Base-by-base conservation (phyloP, 495 filamentous ascomycete species). In the Penicillium arizonense region DNA sequence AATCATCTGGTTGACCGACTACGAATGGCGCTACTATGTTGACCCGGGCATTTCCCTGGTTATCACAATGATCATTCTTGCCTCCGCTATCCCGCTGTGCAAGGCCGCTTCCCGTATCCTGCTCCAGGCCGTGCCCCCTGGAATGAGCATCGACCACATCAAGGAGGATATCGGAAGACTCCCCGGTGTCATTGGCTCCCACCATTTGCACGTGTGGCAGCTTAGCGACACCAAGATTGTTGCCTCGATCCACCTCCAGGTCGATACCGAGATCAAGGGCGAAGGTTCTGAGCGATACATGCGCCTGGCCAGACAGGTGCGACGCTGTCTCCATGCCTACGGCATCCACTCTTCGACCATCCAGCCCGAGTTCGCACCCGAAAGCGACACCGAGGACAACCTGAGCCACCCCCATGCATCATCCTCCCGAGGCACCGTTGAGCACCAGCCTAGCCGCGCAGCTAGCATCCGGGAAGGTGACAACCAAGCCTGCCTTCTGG, bases 301-400 rank as follows among this genome's bases (percentile, higher is more conserved):
- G 95, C 77, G 82, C 44, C 82, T 98, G 28, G 90, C 91, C 10
- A 81, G 79, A 42, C 83, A 83, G 51, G 87, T 95, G 16, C 77
- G 91, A 12, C 82, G 81, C 34, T 98, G 94, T 65, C 81, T 98
- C 14, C 94, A 97, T 63, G 94, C 84, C 13, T 96, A 96, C 58
- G 94, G 94, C 12, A 97, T 98, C 55, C 94, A 97, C 72, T 94
- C 89, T n/a, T 91, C 90, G 4, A 98, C 94, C 7, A 97, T 98
- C 56, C 94, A 98, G 71, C 95, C 95, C 3, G 94, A 98, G 65
- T 98, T 94, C 67, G 88, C 86, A 56, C 75, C 82, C 2, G 77
- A 82, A 39, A 70, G 69, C 28, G 76, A 78, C n/a, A 75, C 77
- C 42, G 87, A 85, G 59, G 71, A 78, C 14, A 71, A 58, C 36